A percentile compares a stretch with the other conserved stretches of the same genome.
These are phyloP conservation scores for Alternaria brassicicola DNA, from an alignment of 2,329 filamentous ascomycete genomes.

Conservation along the genomic window DNA sequence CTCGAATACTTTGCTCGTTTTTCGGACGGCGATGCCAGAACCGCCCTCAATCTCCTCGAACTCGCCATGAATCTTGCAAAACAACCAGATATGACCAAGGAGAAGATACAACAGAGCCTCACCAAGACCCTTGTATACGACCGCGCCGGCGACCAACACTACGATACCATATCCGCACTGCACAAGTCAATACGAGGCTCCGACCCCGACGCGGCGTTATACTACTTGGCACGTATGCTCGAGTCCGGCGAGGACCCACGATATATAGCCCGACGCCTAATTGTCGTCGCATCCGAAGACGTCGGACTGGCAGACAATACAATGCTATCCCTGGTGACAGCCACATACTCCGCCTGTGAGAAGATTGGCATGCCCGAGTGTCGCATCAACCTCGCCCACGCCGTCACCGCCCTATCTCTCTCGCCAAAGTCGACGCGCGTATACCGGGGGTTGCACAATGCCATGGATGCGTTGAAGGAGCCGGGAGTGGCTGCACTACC, in stretches of 20 bases:
- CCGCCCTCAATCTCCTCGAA: conserved; percentile 89
- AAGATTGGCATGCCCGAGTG: conserved; percentile 96
- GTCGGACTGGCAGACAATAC: conserved; percentile 87
- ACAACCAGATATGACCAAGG: conserved; percentile 69
- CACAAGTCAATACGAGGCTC: conserved; percentile 93
- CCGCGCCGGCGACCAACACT: conserved; percentile 92
- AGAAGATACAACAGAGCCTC: conserved; percentile 78
- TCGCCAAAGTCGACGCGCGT: conserved; percentile 86
- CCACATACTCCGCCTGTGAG: conserved; percentile 84
- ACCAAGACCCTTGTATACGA: conserved; percentile 96
- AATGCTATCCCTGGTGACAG: conserved; percentile 82
- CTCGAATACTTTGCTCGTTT: conserved; percentile 83
- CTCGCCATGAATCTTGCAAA: conserved; percentile 79
- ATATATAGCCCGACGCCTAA: conserved; percentile 88
- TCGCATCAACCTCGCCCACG: conserved; percentile 88
- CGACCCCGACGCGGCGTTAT: conserved; percentile 85
- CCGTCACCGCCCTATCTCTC: conserved; percentile 77
- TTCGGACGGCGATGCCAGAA: conserved; percentile 89
- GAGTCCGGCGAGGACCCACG: conserved; percentile 92
- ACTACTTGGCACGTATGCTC: conserved; percentile 95
- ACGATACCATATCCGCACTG: conserved; percentile 95
- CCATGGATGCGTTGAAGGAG: conserved; percentile 77
- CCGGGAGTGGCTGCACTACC: conserved; percentile 82
- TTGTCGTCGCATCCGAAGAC: conserved; percentile 94
- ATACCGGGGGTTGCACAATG: conserved; percentile 82